Evolutionary conservation across 1,284 basidiomycete species (phyloP).

Genomic region (Puccinia polysora): DNA sequence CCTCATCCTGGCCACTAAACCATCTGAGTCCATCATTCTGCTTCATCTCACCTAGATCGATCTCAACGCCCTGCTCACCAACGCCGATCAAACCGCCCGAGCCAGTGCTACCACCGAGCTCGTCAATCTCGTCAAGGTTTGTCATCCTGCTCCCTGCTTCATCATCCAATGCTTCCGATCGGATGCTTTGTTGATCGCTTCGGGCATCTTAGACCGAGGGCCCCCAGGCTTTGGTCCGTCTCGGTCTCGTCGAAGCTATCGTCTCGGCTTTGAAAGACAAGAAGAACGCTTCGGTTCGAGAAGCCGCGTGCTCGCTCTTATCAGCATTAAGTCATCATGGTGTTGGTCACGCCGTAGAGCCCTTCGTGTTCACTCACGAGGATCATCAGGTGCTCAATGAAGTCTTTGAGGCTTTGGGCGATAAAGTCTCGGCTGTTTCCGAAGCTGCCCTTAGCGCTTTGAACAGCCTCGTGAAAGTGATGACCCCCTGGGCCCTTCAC

Average conservation of each 20-base stretch:
- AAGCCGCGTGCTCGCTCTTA: constrained; percentile 73
- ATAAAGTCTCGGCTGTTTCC: constrained; percentile 81
- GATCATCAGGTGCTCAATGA: constrained; percentile 68
- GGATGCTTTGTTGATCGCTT: neutral
- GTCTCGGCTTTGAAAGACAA: constrained; percentile 83
- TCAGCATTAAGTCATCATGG: constrained; percentile 67
- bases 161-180: neutral
- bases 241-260: constrained; percentile 73
- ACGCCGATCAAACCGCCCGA: constrained; percentile 51
- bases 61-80: constrained; percentile 53
- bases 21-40: too few species aligned
- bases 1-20: too few species aligned
- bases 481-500: constrained; percentile 84
- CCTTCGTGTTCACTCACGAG: constrained; percentile 71
- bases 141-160: neutral
- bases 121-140: constrained; percentile 55
- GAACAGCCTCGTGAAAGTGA: constrained; percentile 69
- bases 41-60: too few species aligned
- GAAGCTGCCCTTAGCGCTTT: constrained; percentile 81
- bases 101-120: constrained; percentile 55
- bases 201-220: constrained; percentile 59
- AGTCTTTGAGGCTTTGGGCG: constrained; percentile 84
- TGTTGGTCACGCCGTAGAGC: constrained; percentile 79
- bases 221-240: constrained; percentile 69
- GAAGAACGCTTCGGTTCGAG: constrained; percentile 77